These are phyloP conservation scores for Ceratocystiopsis minuta DNA, from an alignment of 2,329 filamentous ascomycete genomes.

Conservation along the genomic window DNA sequence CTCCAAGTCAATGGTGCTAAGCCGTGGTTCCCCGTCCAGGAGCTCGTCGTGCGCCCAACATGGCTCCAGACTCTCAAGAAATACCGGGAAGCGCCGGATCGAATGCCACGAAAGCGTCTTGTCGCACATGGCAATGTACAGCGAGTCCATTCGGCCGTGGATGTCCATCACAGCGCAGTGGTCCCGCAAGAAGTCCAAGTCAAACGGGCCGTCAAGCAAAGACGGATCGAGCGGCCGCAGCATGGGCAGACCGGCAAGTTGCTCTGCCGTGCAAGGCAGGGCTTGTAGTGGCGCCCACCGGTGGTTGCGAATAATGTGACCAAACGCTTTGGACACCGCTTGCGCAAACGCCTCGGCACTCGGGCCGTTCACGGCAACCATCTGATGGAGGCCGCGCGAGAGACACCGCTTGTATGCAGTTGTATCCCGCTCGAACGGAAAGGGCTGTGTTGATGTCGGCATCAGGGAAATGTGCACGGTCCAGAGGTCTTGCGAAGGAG, in stretches of 20 bases:
- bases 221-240: slow-evolving; percentile 31
- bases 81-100: slow-evolving; percentile 28
- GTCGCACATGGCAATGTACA: slow-evolving; percentile 39
- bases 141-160: slow-evolving; percentile 36
- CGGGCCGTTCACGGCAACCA: slow-evolving; percentile 33
- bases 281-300: slow-evolving; percentile 41
- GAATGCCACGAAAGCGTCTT: slow-evolving; percentile 39
- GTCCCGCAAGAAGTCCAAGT: slow-evolving; percentile 31
- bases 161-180: slow-evolving; percentile 38
- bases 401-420: slow-evolving; percentile 42
- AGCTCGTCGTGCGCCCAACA: slow-evolving; percentile 34
- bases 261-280: slow-evolving; percentile 36
- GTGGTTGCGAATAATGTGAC: slow-evolving; percentile 28
- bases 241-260: slow-evolving; percentile 39
- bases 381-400: slow-evolving; percentile 39
- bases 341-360: slow-evolving; percentile 29
- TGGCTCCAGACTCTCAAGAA: slow-evolving; percentile 33
- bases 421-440: slow-evolving; percentile 44
- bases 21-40: slow-evolving; percentile 21
- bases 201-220: slow-evolving; percentile 25
- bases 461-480: slow-evolving; percentile 42
- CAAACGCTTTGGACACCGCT: slow-evolving; percentile 32
- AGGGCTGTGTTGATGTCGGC: slow-evolving; percentile 32
- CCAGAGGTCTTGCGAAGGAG: slow-evolving; percentile 23
- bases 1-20: not conserved